Conservation (phyloP, 441 rosid genomes). For the Viola pubescens region DNA sequence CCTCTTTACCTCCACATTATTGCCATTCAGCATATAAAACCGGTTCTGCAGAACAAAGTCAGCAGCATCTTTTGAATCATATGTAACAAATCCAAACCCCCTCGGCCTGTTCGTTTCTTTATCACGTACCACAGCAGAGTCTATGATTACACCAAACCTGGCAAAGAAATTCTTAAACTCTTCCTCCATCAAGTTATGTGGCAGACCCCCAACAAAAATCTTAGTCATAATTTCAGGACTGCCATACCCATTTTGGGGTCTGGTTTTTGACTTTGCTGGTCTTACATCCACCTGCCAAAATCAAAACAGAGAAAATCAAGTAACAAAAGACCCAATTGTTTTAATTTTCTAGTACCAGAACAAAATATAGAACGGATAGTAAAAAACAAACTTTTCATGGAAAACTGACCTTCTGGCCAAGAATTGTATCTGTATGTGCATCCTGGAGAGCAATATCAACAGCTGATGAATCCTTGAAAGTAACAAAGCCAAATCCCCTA, state of each 20-base stretch:
- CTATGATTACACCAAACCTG: slow-evolving; percentile 14
- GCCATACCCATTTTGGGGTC: background rate
- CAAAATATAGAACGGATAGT: too few species aligned
- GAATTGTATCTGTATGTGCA: too few species aligned
- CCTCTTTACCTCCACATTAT: too few species aligned
- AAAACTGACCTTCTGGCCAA: too few species aligned
- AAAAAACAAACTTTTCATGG: too few species aligned
- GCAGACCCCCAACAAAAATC: slow-evolving; percentile 36
- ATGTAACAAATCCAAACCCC: slow-evolving; percentile 35
- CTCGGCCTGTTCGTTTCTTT: slow-evolving; percentile 15
- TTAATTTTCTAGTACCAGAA: too few species aligned
- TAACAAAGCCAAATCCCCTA: too few species aligned
- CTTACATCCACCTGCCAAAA: slow-evolving; percentile 25
- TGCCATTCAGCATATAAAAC: too few species aligned
- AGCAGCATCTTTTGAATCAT: slow-evolving; percentile 21
- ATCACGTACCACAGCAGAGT: slow-evolving; percentile 12
- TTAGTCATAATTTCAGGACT: slow-evolving; percentile 6
- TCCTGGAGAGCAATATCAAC: too few species aligned
- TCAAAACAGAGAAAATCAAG: too few species aligned
- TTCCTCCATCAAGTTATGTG: slow-evolving; percentile 13
- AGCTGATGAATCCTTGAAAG: too few species aligned
- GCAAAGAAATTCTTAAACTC: slow-evolving; percentile 10
- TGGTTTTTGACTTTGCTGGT: slow-evolving; percentile 8
- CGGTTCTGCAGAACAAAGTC: slow-evolving; percentile 6
- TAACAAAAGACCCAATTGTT: too few species aligned